A percentile compares a stretch with the other conserved stretches of the same genome.
Conservation (phyloP, 495 filamentous ascomycete genomes). For the Elasticomyces elasticus region DNA sequence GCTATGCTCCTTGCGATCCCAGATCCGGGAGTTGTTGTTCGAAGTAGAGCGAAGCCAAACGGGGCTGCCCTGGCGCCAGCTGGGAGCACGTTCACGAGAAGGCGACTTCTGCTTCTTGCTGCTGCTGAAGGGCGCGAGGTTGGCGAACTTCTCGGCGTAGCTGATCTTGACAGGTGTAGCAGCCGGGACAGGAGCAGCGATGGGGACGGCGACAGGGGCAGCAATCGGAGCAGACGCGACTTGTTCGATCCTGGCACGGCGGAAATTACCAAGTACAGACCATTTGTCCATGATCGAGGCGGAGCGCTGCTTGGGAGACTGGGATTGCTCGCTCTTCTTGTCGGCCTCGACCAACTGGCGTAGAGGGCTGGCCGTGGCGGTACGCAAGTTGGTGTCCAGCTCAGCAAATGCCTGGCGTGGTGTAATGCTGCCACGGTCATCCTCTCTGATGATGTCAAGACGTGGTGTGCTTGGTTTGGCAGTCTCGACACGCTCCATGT, state of each 20-base stretch:
- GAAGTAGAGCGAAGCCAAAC: conserved; percentile 11
- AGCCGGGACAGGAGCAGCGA: not conserved
- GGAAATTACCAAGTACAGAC: conserved; percentile 71
- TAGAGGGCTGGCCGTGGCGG: conserved; percentile 20
- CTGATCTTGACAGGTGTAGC: conserved; percentile 23
- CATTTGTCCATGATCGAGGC: conserved; percentile 67
- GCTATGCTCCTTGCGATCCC: conserved; percentile 21
- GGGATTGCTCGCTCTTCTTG: conserved; percentile 36
- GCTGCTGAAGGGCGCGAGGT: conserved; percentile 22
- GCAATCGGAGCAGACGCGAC: conserved; percentile 9
- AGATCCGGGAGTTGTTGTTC: conserved; percentile 13
- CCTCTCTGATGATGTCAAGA: conserved; percentile 13
- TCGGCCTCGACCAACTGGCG: conserved; percentile 53
- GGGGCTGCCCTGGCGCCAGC: conserved; percentile 19
- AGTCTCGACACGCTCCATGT: conserved; percentile 25
- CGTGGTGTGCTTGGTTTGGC: conserved; percentile 26
- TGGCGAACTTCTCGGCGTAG: conserved; percentile 24
- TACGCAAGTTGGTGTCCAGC: conserved; percentile 30
- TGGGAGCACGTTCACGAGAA: conserved; percentile 4
- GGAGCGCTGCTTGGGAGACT: conserved; percentile 40
- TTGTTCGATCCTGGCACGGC: conserved; percentile 39
- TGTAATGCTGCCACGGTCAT: conserved; percentile 26
- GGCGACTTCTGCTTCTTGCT: conserved; percentile 18
- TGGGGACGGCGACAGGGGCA: not conserved
- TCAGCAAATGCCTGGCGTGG: conserved; percentile 30